phyloP scores from a whole-genome alignment of 2,329 filamentous ascomycete genomes.

The Leptographium procerum region DNA sequence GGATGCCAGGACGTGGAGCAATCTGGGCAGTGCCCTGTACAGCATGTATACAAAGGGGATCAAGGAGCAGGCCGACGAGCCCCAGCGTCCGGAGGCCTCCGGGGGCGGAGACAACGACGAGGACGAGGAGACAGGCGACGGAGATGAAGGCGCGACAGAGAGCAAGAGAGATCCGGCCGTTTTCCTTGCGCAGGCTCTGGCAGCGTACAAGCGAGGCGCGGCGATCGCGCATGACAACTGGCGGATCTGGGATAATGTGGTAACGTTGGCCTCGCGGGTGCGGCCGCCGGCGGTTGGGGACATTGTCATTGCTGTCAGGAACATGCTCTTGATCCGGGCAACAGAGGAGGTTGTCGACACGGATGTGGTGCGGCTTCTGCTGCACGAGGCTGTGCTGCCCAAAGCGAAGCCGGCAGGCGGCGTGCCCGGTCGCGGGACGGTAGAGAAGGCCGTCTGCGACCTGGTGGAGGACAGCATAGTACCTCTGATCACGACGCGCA shows the following conservation, averaged over 20 bases:
- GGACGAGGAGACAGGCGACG: constrained; percentile 11
- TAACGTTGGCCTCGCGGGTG: constrained; percentile 73
- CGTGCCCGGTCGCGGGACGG: constrained; percentile 43
- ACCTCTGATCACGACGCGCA: constrained; percentile 72
- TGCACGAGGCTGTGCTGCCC: constrained; percentile 55
- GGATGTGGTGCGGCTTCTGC: constrained; percentile 58
- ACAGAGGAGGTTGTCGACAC: constrained; percentile 71
- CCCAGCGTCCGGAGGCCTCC: constrained; percentile 9
- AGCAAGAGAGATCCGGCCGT: constrained; percentile 30
- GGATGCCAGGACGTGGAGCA: constrained; percentile 90
- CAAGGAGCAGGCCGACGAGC: constrained; percentile 11
- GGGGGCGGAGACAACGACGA: constrained; percentile 13
- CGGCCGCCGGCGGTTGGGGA: constrained; percentile 64
- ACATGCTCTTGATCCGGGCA: constrained; percentile 64
- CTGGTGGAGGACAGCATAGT: constrained; percentile 65
- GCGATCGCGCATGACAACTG: constrained; percentile 74
- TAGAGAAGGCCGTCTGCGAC: constrained; percentile 52
- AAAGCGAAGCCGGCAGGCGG: constrained; percentile 21
- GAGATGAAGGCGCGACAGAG: constrained; percentile 16
- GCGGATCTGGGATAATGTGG: constrained; percentile 93
- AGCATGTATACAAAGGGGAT: constrained; percentile 50
- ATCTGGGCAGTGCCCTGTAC: constrained; percentile 75
- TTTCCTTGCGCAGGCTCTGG: constrained; percentile 62
- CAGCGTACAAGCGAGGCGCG: constrained; percentile 79
- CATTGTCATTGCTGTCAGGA: constrained; percentile 61